Conservation (phyloP, 1,284 basidiomycete species). For the Cutaneotrichosporon cavernicola region DNA sequence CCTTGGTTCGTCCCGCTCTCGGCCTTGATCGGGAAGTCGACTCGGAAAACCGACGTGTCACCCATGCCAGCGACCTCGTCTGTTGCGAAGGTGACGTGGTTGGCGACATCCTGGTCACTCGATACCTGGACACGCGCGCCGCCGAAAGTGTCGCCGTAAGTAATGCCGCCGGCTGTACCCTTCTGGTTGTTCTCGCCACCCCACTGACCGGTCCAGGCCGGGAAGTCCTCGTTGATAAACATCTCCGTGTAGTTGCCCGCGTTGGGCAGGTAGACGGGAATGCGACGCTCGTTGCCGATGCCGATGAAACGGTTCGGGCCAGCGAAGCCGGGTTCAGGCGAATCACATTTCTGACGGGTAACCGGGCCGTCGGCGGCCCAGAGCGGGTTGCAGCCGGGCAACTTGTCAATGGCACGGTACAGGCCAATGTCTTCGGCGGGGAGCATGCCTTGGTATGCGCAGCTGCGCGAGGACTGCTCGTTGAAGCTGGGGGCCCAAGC, state of each 20-base stretch:
- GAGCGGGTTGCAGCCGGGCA: slow-evolving; percentile 22
- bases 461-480: slow-evolving; percentile 3
- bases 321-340: slow-evolving; percentile 1
- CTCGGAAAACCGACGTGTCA: neutral
- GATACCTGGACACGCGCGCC: neutral
- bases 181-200: slow-evolving; percentile 4
- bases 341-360: slow-evolving; percentile 9
- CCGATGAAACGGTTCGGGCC: slow-evolving; percentile 10
- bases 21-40: neutral
- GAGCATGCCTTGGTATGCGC: slow-evolving; percentile 18
- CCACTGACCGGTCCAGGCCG: slow-evolving; percentile 4
- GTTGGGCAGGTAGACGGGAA: slow-evolving; percentile 4
- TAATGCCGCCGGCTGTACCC: neutral
- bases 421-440: slow-evolving; percentile 23
- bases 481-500: slow-evolving; percentile 2
- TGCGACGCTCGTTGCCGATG: neutral
- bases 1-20: neutral
- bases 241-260: neutral
- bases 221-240: neutral
- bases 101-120: neutral
- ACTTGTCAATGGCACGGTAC: slow-evolving; percentile 12
- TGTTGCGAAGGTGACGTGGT: neutral
- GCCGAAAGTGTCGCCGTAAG: neutral
- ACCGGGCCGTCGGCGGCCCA: slow-evolving; percentile 12
- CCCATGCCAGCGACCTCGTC: slow-evolving; percentile 1